phyloP scores from a whole-genome alignment of 805 yeast genomes.

The Saccharomycopsis guyanensis region DNA sequence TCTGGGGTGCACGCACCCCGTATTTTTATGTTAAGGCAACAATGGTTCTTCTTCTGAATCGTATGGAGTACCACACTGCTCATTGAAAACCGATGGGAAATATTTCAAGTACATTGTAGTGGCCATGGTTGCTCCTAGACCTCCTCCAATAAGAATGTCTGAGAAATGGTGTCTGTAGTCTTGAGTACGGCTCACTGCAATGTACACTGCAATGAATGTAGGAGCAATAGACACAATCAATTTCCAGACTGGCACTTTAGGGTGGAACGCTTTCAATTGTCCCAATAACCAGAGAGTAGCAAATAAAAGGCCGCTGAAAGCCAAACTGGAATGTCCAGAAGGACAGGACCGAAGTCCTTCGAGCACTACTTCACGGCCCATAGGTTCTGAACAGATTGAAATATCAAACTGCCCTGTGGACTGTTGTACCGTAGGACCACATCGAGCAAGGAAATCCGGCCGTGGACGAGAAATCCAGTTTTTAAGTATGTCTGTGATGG shows the following conservation, averaged over 20 bases:
- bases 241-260: slow-evolving; percentile 57
- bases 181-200: slow-evolving; percentile 81
- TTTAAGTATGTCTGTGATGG: slow-evolving; percentile 68
- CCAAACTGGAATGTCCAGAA: slow-evolving; percentile 69
- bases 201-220: slow-evolving; percentile 56
- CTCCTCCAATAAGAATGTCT: slow-evolving; percentile 70
- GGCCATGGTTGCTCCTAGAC: slow-evolving; percentile 58
- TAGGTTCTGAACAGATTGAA: slow-evolving; percentile 30
- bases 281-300: slow-evolving; percentile 60
- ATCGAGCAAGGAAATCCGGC: slow-evolving; percentile 87
- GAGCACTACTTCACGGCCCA: slow-evolving; percentile 26
- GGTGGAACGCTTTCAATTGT: slow-evolving; percentile 46
- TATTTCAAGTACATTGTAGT: slow-evolving; percentile 29
- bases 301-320: slow-evolving; percentile 63
- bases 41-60: neutral
- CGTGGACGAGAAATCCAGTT: slow-evolving; percentile 84
- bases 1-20: too few relatives aligned
- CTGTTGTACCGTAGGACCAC: slow-evolving; percentile 46
- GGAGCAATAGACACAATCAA: slow-evolving; percentile 47
- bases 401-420: slow-evolving; percentile 20
- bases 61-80: neutral
- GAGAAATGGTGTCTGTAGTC: slow-evolving; percentile 92
- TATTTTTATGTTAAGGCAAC: neutral
- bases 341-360: slow-evolving; percentile 84
- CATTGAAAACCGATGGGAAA: slow-evolving; percentile 29